A percentile compares a stretch with the other conserved stretches of the same genome.
phyloP scores from a whole-genome alignment of 345 rosid species.

The Jatropha curcas region DNA sequence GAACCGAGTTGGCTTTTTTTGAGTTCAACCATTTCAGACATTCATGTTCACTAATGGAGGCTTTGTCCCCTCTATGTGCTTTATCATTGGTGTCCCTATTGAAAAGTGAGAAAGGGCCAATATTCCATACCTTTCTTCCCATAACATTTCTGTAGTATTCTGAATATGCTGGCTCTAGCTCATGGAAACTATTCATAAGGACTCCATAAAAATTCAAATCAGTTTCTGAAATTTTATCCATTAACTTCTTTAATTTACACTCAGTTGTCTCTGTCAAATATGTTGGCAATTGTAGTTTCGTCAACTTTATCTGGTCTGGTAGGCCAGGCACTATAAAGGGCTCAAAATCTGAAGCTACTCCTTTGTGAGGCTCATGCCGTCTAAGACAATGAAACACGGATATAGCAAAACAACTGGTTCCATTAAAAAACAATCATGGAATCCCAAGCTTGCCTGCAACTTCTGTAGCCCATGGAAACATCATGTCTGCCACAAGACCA shows the following conservation, averaged over 20 bases:
- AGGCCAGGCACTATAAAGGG: conserved; percentile 49
- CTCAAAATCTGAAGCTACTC: conserved; percentile 38
- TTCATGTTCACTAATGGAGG: conserved; percentile 32
- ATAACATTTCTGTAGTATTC: conserved; percentile 24
- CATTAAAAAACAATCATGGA: conserved; percentile 56
- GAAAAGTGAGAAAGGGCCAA: conserved; percentile 46
- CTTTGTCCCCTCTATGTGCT: conserved; percentile 33
- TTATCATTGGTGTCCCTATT: conserved; percentile 28
- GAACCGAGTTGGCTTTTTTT: conserved; percentile 37
- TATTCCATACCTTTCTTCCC: conserved; percentile 26
- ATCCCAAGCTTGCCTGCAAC: conserved; percentile 48
- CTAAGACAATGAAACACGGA: conserved; percentile 31
- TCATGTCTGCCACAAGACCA: conserved; percentile 58
- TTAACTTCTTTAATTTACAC: not conserved
- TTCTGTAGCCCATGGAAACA: conserved; percentile 60
- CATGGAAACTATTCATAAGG: conserved; percentile 10
- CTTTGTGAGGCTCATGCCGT: conserved; percentile 44
- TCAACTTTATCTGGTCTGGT: conserved; percentile 46
- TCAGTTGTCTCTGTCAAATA: not conserved
- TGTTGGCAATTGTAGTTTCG: conserved; percentile 37
- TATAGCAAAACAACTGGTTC: conserved; percentile 42
- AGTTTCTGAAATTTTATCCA: not conserved
- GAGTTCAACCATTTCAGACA: conserved; percentile 44
- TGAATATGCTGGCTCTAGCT: conserved; percentile 13
- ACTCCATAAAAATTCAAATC: conserved; percentile 1